A percentile compares a stretch with the other conserved stretches of the same genome.
Conservation (phyloP, 139 green algal species). For the Haematococcus lacustris region DNA sequence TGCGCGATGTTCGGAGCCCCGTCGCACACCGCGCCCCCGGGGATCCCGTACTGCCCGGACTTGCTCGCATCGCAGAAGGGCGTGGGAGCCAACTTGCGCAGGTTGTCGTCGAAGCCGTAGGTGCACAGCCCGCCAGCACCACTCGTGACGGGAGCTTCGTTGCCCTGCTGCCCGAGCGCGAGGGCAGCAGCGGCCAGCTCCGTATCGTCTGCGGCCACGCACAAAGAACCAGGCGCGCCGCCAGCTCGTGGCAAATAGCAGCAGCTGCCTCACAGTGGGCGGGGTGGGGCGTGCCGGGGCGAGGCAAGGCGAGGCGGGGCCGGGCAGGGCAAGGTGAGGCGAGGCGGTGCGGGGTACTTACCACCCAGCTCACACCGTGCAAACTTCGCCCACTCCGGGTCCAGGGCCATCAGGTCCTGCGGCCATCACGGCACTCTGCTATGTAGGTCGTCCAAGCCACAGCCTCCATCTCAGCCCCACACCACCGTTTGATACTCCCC, state of each 20-base stretch:
- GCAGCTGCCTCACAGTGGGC: not conserved
- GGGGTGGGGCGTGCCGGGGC: not conserved
- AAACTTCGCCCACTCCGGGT: constrained; percentile 19
- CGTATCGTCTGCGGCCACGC: constrained; percentile 1
- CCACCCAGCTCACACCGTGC: constrained; percentile 18
- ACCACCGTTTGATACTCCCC: not conserved
- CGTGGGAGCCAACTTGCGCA: not conserved
- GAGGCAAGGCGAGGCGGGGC: not conserved
- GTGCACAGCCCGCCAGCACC: not conserved
- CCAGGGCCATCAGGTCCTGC: constrained; percentile 7
- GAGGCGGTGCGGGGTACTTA: not conserved
- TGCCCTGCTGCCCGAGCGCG: not conserved
- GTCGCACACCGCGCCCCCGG: constrained; percentile 28
- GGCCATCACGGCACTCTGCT: not conserved
- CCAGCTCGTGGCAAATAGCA: not conserved
- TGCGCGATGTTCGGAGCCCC: constrained; percentile 14
- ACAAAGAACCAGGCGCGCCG: not conserved
- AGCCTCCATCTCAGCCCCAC: not conserved
- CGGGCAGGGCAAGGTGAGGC: not conserved
- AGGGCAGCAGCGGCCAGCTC: not conserved
- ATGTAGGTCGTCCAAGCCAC: not conserved
- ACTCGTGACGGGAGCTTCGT: not conserved
- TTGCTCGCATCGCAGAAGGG: constrained; percentile 1
- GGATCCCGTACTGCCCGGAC: constrained; percentile 28
- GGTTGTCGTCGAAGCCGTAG: not conserved